phyloP scores from a whole-genome alignment of 1,284 basidiomycete species.

The Phylloboletellus chloephorus region DNA sequence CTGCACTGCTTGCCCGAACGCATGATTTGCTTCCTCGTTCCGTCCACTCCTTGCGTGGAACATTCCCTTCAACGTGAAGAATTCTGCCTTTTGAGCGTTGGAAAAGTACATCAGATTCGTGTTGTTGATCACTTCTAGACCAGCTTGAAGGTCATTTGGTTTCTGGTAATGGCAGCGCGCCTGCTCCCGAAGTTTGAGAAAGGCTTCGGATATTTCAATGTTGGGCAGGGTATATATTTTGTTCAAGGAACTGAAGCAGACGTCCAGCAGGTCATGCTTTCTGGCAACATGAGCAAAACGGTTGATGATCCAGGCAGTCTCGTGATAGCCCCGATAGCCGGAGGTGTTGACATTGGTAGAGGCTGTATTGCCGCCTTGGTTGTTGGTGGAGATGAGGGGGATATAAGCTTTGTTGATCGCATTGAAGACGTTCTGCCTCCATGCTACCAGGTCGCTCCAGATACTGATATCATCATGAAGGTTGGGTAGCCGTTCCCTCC shows the following conservation, averaged over 20 bases:
- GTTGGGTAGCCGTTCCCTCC: conserved; percentile 96
- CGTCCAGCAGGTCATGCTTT: conserved; percentile 94
- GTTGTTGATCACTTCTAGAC: conserved; percentile 98
- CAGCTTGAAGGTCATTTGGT: conserved; percentile 88
- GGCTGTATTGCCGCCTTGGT: conserved; percentile 44
- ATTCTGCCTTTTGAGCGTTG: conserved; percentile 92
- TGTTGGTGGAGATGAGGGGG: conserved; percentile 69
- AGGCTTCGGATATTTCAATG: conserved; percentile 99
- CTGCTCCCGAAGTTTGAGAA: conserved; percentile 97
- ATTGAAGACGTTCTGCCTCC: conserved; percentile 90
- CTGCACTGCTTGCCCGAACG: conserved; percentile 94
- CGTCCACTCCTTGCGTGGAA: conserved; percentile 89
- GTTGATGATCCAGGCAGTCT: conserved; percentile 99
- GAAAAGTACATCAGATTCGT: conserved; percentile 99
- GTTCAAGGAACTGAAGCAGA: conserved; percentile 91
- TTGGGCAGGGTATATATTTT: conserved; percentile 99
- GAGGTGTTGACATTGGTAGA: conserved; percentile 73
- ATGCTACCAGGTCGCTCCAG: conserved; percentile 97
- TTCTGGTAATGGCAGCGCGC: conserved; percentile 99
- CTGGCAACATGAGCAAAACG: conserved; percentile 99
- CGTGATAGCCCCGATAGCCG: conserved; percentile 98
- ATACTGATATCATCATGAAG: conserved; percentile 97
- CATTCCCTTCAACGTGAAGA: conserved; percentile 99
- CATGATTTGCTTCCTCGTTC: conserved; percentile 86
- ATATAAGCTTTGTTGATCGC: conserved; percentile 98